Evolutionary conservation across 257 asterid genomes (phyloP).

Genomic region (Ilex aquifolium): DNA sequence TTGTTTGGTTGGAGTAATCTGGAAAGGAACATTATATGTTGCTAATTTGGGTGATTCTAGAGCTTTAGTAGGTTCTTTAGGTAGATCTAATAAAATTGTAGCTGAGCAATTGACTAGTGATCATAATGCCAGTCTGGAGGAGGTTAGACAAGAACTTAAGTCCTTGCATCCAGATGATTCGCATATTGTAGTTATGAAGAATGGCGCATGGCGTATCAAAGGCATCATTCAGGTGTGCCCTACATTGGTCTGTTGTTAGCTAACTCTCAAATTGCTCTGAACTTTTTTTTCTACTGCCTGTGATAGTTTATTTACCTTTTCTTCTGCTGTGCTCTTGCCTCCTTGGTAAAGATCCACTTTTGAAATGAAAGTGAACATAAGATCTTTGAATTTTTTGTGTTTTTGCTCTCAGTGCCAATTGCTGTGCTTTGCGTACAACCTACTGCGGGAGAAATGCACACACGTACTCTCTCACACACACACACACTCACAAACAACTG

Average conservation of each 20-base stretch:
- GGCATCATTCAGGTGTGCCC: slow-evolving; percentile 77
- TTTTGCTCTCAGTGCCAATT: no score
- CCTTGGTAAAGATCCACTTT: no score
- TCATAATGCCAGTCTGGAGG: slow-evolving; percentile 64
- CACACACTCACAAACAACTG: no score
- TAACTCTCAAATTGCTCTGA: background rate
- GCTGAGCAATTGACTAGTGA: slow-evolving; percentile 76
- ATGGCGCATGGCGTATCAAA: slow-evolving; percentile 72
- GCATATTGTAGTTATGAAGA: slow-evolving; percentile 38
- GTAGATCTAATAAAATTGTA: slow-evolving; percentile 33
- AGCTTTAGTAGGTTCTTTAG: slow-evolving; percentile 65
- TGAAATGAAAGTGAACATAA: no score
- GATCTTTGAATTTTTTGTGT: no score
- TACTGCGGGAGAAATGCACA: no score
- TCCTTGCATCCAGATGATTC: slow-evolving; percentile 64
- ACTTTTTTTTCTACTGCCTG: background rate
- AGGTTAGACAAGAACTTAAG: slow-evolving; percentile 61
- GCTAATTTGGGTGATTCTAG: slow-evolving; percentile 90
- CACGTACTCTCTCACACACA: no score
- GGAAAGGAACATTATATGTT: slow-evolving; percentile 44
- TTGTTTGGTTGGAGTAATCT: slow-evolving; percentile 77
- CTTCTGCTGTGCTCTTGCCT: background rate
- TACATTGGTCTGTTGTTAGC: background rate
- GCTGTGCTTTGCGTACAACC: no score
- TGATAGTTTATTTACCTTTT: background rate